Evolutionary conservation across 441 rosid genomes (phyloP).

Genomic region (Syzygium syzygioides): DNA sequence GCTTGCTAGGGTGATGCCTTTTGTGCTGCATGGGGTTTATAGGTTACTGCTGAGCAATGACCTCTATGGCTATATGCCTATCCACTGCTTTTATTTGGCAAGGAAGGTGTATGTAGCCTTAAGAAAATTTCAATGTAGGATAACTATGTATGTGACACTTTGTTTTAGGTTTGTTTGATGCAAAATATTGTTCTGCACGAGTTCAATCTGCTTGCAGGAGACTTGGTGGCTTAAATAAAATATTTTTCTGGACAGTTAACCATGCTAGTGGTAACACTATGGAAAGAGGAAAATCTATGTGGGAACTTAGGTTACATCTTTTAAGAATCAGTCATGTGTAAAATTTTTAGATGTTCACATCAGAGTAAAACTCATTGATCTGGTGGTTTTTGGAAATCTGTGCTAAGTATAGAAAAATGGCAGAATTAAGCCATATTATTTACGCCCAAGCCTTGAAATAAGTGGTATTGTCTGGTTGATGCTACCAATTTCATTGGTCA

Average conservation of each 20-base stretch:
- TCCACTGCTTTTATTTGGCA: background rate
- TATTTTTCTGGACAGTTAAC: background rate
- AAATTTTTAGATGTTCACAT: background rate
- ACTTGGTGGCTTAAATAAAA: background rate
- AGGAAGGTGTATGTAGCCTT: background rate
- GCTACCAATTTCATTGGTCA: slow-evolving; percentile 3
- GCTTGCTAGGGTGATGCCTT: background rate
- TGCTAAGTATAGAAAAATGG: background rate
- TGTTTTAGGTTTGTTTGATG: background rate
- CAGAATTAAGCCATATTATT: background rate
- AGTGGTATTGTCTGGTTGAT: background rate
- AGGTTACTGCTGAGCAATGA: background rate
- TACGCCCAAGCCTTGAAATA: background rate
- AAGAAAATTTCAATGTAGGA: background rate
- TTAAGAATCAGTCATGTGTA: background rate
- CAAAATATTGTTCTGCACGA: background rate
- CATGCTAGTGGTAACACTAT: background rate
- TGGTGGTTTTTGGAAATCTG: background rate
- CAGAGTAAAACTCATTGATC: background rate
- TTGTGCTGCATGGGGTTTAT: background rate
- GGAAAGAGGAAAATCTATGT: background rate
- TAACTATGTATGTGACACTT: background rate
- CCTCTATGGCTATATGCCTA: background rate
- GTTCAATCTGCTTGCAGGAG: background rate
- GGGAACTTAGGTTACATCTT: background rate